Conservation (phyloP, 768 basidiomycete genomes). For the Mrakia frigida region DNA sequence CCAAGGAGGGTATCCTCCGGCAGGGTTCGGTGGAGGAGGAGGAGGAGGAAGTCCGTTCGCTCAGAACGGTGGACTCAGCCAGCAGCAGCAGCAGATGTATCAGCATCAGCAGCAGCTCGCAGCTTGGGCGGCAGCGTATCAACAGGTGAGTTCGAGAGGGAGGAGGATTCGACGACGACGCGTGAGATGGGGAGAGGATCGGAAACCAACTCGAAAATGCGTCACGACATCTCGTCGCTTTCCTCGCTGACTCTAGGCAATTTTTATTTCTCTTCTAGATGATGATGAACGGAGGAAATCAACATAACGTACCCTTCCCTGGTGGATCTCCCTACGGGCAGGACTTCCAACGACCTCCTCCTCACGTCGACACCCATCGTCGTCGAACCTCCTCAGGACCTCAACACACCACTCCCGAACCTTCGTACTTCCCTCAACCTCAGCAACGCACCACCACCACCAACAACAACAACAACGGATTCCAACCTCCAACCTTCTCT, state of each 20-base stretch:
- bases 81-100: slow-evolving; percentile 24
- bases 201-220: background rate
- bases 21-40: background rate
- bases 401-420: background rate
- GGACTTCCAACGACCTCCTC: slow-evolving; percentile 20
- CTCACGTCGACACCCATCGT: slow-evolving; percentile 16
- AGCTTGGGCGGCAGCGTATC: slow-evolving; percentile 28
- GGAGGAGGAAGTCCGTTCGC: background rate
- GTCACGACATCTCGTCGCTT: background rate
- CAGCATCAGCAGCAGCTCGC: slow-evolving; percentile 31
- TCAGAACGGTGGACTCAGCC: background rate
- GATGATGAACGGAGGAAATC: slow-evolving; percentile 22
- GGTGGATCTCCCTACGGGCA: slow-evolving; percentile 18
- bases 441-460: no score
- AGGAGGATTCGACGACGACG: no score
- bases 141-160: slow-evolving; percentile 18
- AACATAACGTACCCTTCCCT: slow-evolving; percentile 21
- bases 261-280: background rate
- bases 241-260: background rate
- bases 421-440: slow-evolving; percentile 9
- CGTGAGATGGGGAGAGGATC: background rate
- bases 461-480: slow-evolving; percentile 1
- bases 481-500: background rate
- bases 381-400: slow-evolving; percentile 26
- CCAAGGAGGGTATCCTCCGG: slow-evolving; percentile 2